phyloP scores from a whole-genome alignment of 75 land plant species.

The Azolla pinnata region DNA sequence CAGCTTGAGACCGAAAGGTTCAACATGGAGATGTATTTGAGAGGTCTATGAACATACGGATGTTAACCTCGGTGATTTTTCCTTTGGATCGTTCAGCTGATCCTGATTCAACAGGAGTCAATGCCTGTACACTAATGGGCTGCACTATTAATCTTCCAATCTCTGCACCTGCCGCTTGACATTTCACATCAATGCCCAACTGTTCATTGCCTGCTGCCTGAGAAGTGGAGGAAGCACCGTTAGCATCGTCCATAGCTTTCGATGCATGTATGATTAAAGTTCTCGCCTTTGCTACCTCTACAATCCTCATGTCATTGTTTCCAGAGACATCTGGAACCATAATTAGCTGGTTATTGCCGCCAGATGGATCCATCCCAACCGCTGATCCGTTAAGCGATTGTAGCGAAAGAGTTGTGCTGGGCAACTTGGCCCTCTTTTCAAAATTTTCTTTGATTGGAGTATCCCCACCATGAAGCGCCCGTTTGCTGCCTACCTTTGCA shows the following conservation, averaged over 20 bases:
- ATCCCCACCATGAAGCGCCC: not conserved
- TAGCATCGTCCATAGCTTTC: not conserved
- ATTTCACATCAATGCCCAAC: not conserved
- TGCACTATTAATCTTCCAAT: not conserved
- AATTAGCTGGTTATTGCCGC: too few relatives aligned
- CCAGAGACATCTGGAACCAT: too few relatives aligned
- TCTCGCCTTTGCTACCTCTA: not conserved
- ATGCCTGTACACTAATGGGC: not conserved
- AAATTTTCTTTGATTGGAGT: not conserved
- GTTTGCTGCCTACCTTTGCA: not conserved
- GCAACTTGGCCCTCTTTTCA: not conserved
- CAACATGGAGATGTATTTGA: not conserved
- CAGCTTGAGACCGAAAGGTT: not conserved
- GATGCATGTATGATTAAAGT: not conserved
- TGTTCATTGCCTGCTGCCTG: not conserved
- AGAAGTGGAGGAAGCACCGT: not conserved
- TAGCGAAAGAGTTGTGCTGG: conserved; percentile 3
- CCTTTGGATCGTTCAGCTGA: not conserved
- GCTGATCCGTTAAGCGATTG: not conserved
- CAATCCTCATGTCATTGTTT: not conserved
- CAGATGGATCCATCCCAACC: not conserved
- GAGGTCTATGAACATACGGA: conserved; percentile 1
- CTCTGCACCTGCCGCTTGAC: not conserved
- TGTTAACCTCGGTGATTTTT: not conserved
- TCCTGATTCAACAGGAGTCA: not conserved